phyloP scores from a whole-genome alignment of 202 grass and related monocot genomes.

The Digitaria exilis region DNA sequence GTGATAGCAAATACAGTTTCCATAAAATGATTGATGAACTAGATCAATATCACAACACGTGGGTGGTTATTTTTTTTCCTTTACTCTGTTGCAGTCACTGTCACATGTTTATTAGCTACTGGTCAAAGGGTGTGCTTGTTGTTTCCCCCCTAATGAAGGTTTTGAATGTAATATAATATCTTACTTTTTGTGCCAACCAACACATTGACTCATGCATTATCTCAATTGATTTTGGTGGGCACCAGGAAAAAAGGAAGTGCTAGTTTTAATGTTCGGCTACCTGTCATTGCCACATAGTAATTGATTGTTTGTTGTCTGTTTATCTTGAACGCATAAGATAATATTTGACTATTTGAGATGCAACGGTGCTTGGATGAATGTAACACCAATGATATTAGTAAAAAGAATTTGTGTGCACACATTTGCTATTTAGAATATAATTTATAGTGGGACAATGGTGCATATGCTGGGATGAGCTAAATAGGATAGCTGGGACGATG shows the following conservation, averaged over 20 bases:
- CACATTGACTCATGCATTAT: not conserved
- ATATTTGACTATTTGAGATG: not conserved
- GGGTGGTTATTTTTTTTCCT: not conserved
- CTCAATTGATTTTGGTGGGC: conserved; percentile 2
- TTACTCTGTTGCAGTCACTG: not conserved
- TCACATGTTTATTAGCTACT: conserved; percentile 8
- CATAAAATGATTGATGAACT: not conserved
- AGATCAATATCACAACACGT: not conserved
- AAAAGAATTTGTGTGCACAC: not conserved
- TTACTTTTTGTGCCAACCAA: conserved; percentile 6
- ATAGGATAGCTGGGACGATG: not conserved
- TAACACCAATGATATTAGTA: not conserved
- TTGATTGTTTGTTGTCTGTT: not conserved
- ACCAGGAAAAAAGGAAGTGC: not conserved
- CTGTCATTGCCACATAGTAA: not conserved
- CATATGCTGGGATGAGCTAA: not conserved
- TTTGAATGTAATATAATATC: not conserved
- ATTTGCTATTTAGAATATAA: not conserved
- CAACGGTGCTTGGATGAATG: not conserved
- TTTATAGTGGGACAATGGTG: not conserved
- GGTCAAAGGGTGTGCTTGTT: conserved; percentile 22
- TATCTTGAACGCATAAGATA: not conserved
- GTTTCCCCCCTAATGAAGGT: not conserved
- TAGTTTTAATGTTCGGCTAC: not conserved
- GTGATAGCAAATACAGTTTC: not conserved